Evolutionary conservation across 768 basidiomycete species (phyloP).

Genomic region (Kwoniella dendrophila): DNA sequence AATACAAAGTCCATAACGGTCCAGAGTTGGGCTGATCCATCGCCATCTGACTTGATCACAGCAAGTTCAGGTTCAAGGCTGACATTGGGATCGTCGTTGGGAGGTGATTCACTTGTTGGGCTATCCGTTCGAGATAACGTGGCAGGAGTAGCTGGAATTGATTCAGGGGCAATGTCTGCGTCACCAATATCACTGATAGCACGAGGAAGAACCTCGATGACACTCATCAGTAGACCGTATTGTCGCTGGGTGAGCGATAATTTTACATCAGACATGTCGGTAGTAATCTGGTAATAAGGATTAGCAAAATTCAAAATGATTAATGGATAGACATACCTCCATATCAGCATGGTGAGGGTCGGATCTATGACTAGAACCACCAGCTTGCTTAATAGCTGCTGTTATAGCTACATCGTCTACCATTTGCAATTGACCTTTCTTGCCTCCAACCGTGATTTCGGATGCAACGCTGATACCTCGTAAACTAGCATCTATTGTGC

Average conservation of each 20-base stretch:
- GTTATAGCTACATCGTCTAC: constrained; percentile 84
- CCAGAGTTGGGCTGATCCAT: constrained; percentile 61
- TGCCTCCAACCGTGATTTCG: constrained; percentile 61
- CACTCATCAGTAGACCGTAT: constrained; percentile 42
- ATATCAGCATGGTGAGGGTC: constrained; percentile 69
- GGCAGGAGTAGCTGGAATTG: constrained; percentile 29
- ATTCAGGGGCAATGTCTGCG: constrained; percentile 48
- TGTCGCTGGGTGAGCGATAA: constrained; percentile 42
- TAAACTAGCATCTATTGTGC: constrained; percentile 73
- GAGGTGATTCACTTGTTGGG: constrained; percentile 11
- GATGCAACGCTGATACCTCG: constrained; percentile 82
- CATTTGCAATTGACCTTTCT: constrained; percentile 70
- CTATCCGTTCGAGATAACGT: constrained; percentile 23
- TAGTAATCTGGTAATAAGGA: constrained; percentile 26
- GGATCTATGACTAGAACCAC: constrained; percentile 62
- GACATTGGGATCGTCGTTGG: constrained; percentile 31
- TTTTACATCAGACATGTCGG: constrained; percentile 49
- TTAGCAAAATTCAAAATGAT: constrained; percentile 15
- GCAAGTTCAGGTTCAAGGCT: constrained; percentile 58
- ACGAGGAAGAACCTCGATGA: constrained; percentile 62
- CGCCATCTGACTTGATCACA: constrained; percentile 39
- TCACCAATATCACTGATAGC: constrained; percentile 58
- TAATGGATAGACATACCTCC: constrained; percentile 62
- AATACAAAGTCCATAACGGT: constrained; percentile 74
- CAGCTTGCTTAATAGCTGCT: constrained; percentile 69